phyloP scores from a whole-genome alignment of 179 eudicot genomes.

The Carnegiea gigantea region DNA sequence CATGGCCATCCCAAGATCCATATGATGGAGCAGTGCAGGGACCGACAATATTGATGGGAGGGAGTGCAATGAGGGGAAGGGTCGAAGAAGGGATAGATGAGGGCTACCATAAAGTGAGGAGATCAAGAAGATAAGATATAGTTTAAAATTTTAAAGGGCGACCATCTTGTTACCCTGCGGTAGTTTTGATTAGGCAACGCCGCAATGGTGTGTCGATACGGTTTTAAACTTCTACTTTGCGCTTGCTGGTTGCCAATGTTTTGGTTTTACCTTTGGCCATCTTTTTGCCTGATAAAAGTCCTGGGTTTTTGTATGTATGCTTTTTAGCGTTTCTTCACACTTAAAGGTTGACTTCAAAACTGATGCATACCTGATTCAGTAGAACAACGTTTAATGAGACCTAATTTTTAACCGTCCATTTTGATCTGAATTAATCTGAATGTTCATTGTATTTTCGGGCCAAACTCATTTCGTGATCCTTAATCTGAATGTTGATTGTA shows the following conservation, averaged over 20 bases:
- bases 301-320: slow-evolving; percentile 23
- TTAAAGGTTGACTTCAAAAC: no score
- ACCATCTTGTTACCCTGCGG: slow-evolving; percentile 23
- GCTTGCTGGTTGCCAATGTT: background rate
- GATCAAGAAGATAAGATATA: slow-evolving; percentile 30
- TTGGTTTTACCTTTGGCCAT: background rate
- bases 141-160: background rate
- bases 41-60: no score
- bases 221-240: background rate
- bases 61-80: slow-evolving; percentile 40
- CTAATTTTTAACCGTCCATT: no score
- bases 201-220: background rate
- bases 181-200: background rate
- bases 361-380: no score
- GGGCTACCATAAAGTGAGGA: slow-evolving; percentile 27
- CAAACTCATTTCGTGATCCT: no score
- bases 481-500: no score
- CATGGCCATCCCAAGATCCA: slow-evolving; percentile 40
- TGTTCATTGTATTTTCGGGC: no score
- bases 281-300: slow-evolving; percentile 2
- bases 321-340: background rate
- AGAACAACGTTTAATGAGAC: no score
- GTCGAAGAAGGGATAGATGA: slow-evolving; percentile 28
- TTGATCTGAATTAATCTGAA: no score
- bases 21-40: slow-evolving; percentile 18